Evolutionary conservation across 805 yeast species (phyloP).

Genomic region (Pichia nakasei): DNA sequence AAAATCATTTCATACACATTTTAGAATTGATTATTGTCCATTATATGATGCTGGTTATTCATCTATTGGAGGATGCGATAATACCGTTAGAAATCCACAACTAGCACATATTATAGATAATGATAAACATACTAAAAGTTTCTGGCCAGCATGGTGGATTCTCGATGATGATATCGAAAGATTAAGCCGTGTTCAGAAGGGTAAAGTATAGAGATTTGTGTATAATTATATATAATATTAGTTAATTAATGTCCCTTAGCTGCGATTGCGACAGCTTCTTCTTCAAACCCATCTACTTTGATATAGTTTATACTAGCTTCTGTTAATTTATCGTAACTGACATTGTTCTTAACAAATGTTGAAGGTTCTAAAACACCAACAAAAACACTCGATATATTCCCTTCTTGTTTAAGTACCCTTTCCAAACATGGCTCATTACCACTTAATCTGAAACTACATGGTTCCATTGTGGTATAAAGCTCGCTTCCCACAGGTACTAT

Average conservation of each 20-base stretch:
- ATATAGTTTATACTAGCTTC: conserved; percentile 58
- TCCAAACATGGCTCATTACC: conserved; percentile 88
- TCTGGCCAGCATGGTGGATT: conserved; percentile 49
- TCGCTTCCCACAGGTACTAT: conserved; percentile 68
- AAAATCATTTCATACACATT: conserved; percentile 39
- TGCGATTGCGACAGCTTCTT: conserved; percentile 59
- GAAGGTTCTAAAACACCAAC: conserved; percentile 92
- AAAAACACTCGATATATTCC: conserved; percentile 48
- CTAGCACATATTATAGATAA: conserved; percentile 20
- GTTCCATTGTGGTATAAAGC: conserved; percentile 94
- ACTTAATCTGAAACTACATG: conserved; percentile 81
- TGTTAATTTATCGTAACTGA: conserved; percentile 48
- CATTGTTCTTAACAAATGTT: conserved; percentile 74
- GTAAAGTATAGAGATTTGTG: conserved; percentile 8
- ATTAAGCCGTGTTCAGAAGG: conserved; percentile 24
- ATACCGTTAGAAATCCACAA: conserved; percentile 67
- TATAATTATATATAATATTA: background rate
- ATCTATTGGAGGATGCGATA: conserved; percentile 71
- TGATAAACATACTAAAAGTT: conserved; percentile 14
- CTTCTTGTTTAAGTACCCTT: conserved; percentile 41
- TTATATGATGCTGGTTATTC: conserved; percentile 84
- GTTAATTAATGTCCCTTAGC: conserved; percentile 49
- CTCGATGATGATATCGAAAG: conserved; percentile 55
- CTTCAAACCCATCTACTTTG: conserved; percentile 77
- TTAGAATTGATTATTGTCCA: conserved; percentile 42